Base-by-base conservation (phyloP, 306 rosid genomes). In the Rosa rugosa region DNA sequence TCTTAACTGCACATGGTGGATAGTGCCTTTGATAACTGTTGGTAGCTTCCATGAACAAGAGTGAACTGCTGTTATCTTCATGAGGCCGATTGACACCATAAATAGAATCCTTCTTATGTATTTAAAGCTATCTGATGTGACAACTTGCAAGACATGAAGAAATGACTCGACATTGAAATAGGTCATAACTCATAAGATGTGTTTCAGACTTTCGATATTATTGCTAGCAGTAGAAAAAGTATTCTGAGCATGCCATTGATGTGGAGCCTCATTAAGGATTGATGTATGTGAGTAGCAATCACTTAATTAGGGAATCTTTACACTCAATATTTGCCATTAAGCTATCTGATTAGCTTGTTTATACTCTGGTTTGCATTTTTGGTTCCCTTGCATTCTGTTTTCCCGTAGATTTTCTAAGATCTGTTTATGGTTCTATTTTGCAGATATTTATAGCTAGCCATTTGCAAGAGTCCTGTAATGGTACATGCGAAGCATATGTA, bases 361-460 rank as follows among this genome's bases (percentile, higher is more conserved):
- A 11, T 65, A 65, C 70, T 38, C 71, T 65, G 45, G n/a, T 16
- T 13, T 63, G 69, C 42, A 63, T 64, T 12, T 41, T 62, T 31
- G 64, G 41, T 18, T 8, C 8, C n/a, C 25, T 54, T 20, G 67
- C 17, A 18, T 62, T 51, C 31, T 13, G 36, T 25, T 75, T n/a
- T 16, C 23, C 6, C 51, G 69, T 65, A 42, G 69, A 40, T 56
- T 76, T 31, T 76, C 5, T 75, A 41, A 82, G n/a, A 62, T 65
- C 59, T 44, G 73, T 22, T 51, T 71, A 8, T 54, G 79, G 54
- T 64, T 78, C 23, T 18, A 54, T 85, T 77, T 23, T 78, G 81
- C 98, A 94, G 98, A 91, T 82, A 83, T 86, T 45, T 90, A 88
- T 83, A 87, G 98, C 85, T 93, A 90, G 93, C 84, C 69, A 82